Percentiles rank a stretch among this genome's conserved stretches.
Conservation (phyloP, 768 basidiomycete genomes). For the Tulasnella sp. region DNA sequence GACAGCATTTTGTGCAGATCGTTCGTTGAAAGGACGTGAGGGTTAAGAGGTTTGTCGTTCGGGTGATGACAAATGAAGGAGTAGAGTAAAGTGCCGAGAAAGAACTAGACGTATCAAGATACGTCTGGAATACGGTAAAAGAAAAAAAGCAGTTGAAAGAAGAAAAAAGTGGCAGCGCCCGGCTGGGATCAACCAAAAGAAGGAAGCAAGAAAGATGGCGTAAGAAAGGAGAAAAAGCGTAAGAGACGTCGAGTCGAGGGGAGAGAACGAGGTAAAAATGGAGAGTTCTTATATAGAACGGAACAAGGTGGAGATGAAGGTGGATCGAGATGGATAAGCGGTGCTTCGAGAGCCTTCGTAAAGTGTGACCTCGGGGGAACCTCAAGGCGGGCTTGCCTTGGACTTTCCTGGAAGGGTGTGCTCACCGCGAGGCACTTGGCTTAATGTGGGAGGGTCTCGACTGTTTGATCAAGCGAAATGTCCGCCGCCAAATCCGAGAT, state of each 20-base stretch:
- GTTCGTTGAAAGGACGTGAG: conserved; percentile 11
- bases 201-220: conserved; percentile 7
- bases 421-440: conserved; percentile 15
- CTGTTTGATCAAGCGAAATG: background rate
- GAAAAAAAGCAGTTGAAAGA: background rate
- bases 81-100: conserved; percentile 5
- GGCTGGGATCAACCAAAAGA: conserved; percentile 19
- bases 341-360: background rate
- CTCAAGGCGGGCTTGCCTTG: background rate
- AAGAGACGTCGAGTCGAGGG: conserved; percentile 11
- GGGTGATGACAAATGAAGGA: background rate
- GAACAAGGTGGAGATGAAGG: background rate
- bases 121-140: conserved; percentile 1
- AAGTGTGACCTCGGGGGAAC: background rate
- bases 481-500: conserved; percentile 15
- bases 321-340: conserved; percentile 1
- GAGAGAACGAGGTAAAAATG: background rate
- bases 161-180: conserved; percentile 20
- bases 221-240: background rate
- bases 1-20: conserved; percentile 35
- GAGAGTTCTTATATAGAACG: conserved; percentile 5
- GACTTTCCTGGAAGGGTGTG: background rate
- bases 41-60: conserved; percentile 16
- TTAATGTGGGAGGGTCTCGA: conserved; percentile 5
- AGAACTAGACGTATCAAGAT: conserved; percentile 10